These are phyloP conservation scores for Corinectria fuckeliana DNA, from an alignment of 2,329 filamentous ascomycete species.

Conservation along the genomic window DNA sequence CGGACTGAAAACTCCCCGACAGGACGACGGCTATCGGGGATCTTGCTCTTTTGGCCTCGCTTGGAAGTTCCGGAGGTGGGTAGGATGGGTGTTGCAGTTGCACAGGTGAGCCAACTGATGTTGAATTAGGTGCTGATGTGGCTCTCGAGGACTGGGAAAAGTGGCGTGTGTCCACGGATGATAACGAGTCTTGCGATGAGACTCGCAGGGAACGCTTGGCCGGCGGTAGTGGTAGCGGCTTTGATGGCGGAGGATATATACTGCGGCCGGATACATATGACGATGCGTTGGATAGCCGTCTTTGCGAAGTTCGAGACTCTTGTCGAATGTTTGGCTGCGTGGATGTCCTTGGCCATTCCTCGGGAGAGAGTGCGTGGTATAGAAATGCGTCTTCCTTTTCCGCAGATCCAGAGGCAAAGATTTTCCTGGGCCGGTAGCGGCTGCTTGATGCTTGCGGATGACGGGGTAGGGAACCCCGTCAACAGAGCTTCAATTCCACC, in stretches of 20 bases:
- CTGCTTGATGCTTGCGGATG: neutral
- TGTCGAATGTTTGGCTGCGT: neutral
- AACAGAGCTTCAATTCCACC: neutral
- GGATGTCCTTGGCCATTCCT: neutral
- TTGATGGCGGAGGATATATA: slow-evolving; percentile 27
- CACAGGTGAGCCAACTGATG: slow-evolving; percentile 11
- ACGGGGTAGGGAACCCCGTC: neutral
- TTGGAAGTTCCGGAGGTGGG: neutral
- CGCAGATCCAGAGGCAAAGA: neutral
- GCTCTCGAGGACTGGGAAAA: slow-evolving; percentile 20
- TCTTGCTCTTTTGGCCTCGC: neutral
- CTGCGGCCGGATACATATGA: slow-evolving; percentile 9
- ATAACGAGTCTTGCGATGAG: slow-evolving; percentile 19
- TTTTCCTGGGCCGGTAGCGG: neutral
- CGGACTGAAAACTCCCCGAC: slow-evolving; percentile 33
- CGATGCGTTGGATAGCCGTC: neutral
- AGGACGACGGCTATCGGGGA: slow-evolving; percentile 23
- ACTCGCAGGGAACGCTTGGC: slow-evolving; percentile 3
- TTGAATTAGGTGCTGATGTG: slow-evolving; percentile 10
- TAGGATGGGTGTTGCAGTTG: slow-evolving; percentile 4
- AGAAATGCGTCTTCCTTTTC: neutral
- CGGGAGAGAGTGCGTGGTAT: neutral
- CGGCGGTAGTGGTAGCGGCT: slow-evolving; percentile 25
- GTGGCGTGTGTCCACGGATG: slow-evolving; percentile 21
- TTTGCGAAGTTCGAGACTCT: neutral